Evolutionary conservation across 768 basidiomycete genomes (phyloP).

Genomic region (Xanthoconium stramineum): DNA sequence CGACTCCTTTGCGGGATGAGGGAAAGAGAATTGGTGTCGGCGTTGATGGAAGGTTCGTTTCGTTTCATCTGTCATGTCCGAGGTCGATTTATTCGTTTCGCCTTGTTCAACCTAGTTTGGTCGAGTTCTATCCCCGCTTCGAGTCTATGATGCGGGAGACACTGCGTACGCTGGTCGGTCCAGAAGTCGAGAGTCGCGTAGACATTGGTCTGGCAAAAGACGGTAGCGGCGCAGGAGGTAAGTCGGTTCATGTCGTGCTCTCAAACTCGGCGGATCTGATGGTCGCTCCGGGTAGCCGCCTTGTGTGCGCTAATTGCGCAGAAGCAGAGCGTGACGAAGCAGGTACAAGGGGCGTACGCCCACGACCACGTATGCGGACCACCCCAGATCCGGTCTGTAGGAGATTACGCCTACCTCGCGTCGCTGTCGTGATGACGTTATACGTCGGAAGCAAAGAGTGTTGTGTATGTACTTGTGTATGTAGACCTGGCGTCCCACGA

Average conservation of each 20-base stretch:
- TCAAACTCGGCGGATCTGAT: not conserved
- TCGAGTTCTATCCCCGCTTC: constrained; percentile 91
- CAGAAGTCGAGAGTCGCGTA: constrained; percentile 74
- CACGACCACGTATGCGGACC: constrained; percentile 2
- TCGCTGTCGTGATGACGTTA: constrained; percentile 22
- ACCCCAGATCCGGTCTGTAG: constrained; percentile 14
- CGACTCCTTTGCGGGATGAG: constrained; percentile 26
- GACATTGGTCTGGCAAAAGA: constrained; percentile 94
- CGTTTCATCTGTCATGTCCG: not conserved
- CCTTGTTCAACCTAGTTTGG: constrained; percentile 49
- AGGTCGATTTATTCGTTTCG: not conserved
- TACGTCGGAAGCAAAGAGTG: not conserved
- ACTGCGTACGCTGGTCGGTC: constrained; percentile 71
- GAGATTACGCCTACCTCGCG: constrained; percentile 11
- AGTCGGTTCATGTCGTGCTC: constrained; percentile 24
- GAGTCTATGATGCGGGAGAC: constrained; percentile 71
- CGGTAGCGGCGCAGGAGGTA: constrained; percentile 96
- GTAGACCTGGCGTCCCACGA: not conserved
- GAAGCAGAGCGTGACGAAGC: constrained; percentile 20
- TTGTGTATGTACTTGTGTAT: constrained; percentile 15
- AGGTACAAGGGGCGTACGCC: constrained; percentile 1
- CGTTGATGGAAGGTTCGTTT: constrained; percentile 82
- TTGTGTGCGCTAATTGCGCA: constrained; percentile 64
- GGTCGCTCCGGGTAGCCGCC: constrained; percentile 54
- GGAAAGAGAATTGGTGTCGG: constrained; percentile 71